These are phyloP conservation scores for Alternaria hordeiaustralica DNA, from an alignment of 2,329 filamentous ascomycete species.

Conservation along the genomic window DNA sequence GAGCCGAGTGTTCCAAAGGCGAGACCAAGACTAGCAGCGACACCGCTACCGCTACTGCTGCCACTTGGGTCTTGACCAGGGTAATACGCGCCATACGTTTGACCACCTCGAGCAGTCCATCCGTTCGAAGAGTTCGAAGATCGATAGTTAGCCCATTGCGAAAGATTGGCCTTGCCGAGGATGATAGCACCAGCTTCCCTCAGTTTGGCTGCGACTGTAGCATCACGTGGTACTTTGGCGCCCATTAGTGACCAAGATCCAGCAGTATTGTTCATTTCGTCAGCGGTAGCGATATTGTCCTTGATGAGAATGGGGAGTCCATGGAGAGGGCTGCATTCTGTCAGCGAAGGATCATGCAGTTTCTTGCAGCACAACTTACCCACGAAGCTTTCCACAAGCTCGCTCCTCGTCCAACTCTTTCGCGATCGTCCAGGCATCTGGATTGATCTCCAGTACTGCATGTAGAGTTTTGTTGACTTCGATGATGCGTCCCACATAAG, in stretches of 20 bases:
- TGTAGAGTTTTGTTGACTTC: constrained; percentile 62
- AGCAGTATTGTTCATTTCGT: constrained; percentile 68
- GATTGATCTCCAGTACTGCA: constrained; percentile 62
- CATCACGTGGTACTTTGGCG: constrained; percentile 63
- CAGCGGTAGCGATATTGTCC: constrained; percentile 69
- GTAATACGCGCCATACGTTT: constrained; percentile 67
- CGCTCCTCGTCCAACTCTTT: constrained; percentile 57
- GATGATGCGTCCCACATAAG: constrained; percentile 59
- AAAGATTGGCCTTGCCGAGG: constrained; percentile 70
- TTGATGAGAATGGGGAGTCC: constrained; percentile 72
- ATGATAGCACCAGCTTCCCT: constrained; percentile 67
- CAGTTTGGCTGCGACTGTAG: constrained; percentile 65
- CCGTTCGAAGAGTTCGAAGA: constrained; percentile 65
- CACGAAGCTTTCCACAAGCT: constrained; percentile 53
- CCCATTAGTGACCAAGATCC: constrained; percentile 70
- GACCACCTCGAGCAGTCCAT: constrained; percentile 70
- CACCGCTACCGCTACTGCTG: constrained; percentile 61
- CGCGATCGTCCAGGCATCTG: constrained; percentile 60
- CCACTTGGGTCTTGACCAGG: constrained; percentile 63
- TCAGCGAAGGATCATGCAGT: constrained; percentile 1
- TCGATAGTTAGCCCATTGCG: constrained; percentile 70
- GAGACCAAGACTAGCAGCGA: constrained; percentile 65
- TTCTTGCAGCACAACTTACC: constrained; percentile 40
- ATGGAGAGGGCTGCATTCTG: constrained; percentile 59
- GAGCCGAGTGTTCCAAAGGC: constrained; percentile 66